Percentiles rank a stretch among this genome's conserved stretches.
These are phyloP conservation scores for Backusella sp. DNA, from an alignment of 192 early-diverging fungal species.

Conservation along the genomic window DNA sequence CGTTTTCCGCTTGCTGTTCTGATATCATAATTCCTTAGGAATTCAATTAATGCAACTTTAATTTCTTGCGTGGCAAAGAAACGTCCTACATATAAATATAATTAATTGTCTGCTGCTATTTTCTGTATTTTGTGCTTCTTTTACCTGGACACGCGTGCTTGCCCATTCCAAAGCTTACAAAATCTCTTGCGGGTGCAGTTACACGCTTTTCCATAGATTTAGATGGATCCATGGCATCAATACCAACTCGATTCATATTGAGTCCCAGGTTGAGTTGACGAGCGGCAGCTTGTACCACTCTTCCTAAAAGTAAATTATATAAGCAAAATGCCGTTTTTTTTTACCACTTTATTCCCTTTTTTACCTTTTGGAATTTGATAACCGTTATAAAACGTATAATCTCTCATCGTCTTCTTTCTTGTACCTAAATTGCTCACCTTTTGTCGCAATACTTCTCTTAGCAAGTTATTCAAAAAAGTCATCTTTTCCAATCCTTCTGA, in stretches of 20 bases:
- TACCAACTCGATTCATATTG: not conserved
- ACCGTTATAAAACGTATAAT: slow-evolving; percentile 23
- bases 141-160: slow-evolving; percentile 22
- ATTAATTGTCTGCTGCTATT: not conserved
- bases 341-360: not conserved
- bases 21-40: slow-evolving; percentile 24
- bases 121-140: not conserved
- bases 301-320: not conserved
- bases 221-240: slow-evolving; percentile 9
- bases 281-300: slow-evolving; percentile 5
- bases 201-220: not conserved
- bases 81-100: not conserved
- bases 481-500: slow-evolving; percentile 15
- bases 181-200: slow-evolving; percentile 10
- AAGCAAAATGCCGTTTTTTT: not conserved
- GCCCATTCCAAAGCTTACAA: slow-evolving; percentile 3
- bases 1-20: not conserved
- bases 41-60: slow-evolving; percentile 15
- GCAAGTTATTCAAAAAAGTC: slow-evolving; percentile 12
- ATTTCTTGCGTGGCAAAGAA: slow-evolving; percentile 34
- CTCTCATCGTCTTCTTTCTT: slow-evolving; percentile 14
- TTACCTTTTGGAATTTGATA: slow-evolving; percentile 21
- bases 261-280: slow-evolving; percentile 21
- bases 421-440: slow-evolving; percentile 13
- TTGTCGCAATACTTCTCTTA: slow-evolving; percentile 24